Base-by-base conservation (phyloP, 257 asterid genomes). In the Capsicum baccatum region DNA sequence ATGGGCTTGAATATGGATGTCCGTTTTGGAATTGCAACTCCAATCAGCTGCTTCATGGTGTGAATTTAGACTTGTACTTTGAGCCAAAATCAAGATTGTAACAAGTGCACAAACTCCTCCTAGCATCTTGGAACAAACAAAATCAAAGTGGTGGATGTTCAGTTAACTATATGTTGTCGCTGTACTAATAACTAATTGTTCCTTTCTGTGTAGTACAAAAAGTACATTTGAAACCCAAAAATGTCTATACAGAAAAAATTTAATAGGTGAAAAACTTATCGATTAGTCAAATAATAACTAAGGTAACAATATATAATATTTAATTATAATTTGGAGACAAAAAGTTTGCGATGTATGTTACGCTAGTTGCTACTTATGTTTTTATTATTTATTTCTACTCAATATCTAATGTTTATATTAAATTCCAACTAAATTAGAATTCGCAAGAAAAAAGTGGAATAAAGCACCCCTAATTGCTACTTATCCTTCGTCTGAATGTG, bases 41-140 rank as follows among this genome's bases (percentile, higher is more conserved):
- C 96, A 92, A 3, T 87, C 84, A 35, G 92, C 94, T 64, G 89
- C 73, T 84, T 92, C 96, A 63, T 89, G 85, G 91, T 92, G 96
- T 42, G 92, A 89, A 80, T 21, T 26, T 44, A 88, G 89, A 62
- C 57, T 71, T 16, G 39, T 59, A 87, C 85, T 86, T 86, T 85
- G 88, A 79, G 60, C 73, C 83, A 88, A 87, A 85, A 79, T 79
- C 39, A 88, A 50, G 13, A 83, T 8, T 8, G 83, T 74, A 1
- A 50, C 81, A 11, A 74, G 44, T 74, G 57, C 15, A 6, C 6
- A 21, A 74, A 19, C 9, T 74, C 62, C 19, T n/a, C 80, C 42
- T 12, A 74, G 9, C 81, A 50, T 74, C 59, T 74, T 50, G 37
- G 13, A 21, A 74, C 44, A 19, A 44, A 73, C 62, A 48, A 52